A percentile compares a stretch with the other conserved stretches of the same genome.
Conservation (phyloP, 495 filamentous ascomycete species). For the Bathelium albidoporum region DNA sequence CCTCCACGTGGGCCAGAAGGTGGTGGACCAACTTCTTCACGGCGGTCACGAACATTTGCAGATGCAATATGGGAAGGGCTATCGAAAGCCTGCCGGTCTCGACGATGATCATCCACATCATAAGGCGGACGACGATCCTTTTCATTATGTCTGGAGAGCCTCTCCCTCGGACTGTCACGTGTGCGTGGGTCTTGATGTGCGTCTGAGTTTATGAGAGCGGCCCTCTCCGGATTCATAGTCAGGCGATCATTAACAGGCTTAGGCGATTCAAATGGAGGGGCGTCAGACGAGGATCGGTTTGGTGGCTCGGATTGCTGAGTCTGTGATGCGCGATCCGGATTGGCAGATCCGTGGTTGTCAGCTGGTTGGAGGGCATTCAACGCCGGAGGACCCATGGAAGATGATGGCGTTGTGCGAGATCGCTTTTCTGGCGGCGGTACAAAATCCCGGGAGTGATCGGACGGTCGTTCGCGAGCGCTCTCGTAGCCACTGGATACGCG, state of each 20-base stretch:
- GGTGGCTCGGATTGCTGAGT: conserved; percentile 3
- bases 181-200: conserved; percentile 1
- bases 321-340: not conserved
- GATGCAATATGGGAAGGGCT: conserved; percentile 6
- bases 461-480: not conserved
- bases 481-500: not conserved
- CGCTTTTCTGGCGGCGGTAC: not conserved
- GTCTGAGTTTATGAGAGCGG: conserved; percentile 36
- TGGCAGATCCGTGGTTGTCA: not conserved
- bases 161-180: conserved; percentile 10
- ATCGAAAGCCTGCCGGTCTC: conserved; percentile 12
- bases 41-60: conserved; percentile 17
- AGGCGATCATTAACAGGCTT: conserved; percentile 18
- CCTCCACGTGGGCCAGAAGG: conserved; percentile 28
- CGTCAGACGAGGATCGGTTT: conserved; percentile 7
- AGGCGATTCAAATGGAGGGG: conserved; percentile 11
- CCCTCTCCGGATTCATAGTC: conserved; percentile 46
- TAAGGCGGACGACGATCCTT: conserved; percentile 2
- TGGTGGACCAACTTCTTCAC: conserved; percentile 18
- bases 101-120: conserved; percentile 14
- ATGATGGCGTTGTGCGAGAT: not conserved
- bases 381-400: conserved; percentile 14
- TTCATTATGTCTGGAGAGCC: not conserved
- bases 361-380: not conserved
- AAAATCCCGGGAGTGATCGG: not conserved